A percentile compares a stretch with the other conserved stretches of the same genome.
Evolutionary conservation across 768 basidiomycete genomes (phyloP).

Genomic region (Daedalea quercina): DNA sequence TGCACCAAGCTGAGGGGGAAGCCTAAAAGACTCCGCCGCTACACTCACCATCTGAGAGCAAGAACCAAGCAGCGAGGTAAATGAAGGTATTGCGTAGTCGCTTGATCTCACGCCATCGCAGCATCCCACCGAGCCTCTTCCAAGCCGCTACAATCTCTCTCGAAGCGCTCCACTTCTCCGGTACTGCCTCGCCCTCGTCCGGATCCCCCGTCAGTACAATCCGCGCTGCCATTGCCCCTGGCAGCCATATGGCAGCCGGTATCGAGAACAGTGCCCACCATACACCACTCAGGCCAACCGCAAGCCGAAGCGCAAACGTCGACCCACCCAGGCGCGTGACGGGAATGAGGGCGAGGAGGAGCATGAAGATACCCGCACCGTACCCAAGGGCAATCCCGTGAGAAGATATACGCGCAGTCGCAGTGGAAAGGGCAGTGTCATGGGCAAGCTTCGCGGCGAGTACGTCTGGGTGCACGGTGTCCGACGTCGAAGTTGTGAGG

Average conservation of each 20-base stretch:
- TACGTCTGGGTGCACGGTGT: conserved; percentile 9
- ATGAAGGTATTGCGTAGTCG: conserved; percentile 78
- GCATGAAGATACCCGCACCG: conserved; percentile 68
- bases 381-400: conserved; percentile 86
- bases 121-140: conserved; percentile 69
- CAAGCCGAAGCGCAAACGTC: conserved; percentile 72
- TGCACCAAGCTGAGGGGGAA: background rate
- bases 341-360: conserved; percentile 72
- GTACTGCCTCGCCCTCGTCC: conserved; percentile 2
- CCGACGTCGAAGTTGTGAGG: conserved; percentile 1
- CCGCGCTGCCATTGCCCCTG: conserved; percentile 28
- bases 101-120: conserved; percentile 65
- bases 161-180: conserved; percentile 34
- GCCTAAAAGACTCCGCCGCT: background rate
- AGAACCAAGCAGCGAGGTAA: conserved; percentile 91
- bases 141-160: conserved; percentile 64
- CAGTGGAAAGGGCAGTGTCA: conserved; percentile 53
- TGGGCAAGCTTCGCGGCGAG: conserved; percentile 30
- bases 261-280: conserved; percentile 87
- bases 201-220: conserved; percentile 1
- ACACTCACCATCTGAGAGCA: conserved; percentile 78
- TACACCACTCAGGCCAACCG: conserved; percentile 76
- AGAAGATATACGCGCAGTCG: conserved; percentile 79
- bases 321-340: conserved; percentile 68
- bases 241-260: conserved; percentile 73